phyloP scores from a whole-genome alignment of 2,329 filamentous ascomycete species.

The Botrytis tulipae region DNA sequence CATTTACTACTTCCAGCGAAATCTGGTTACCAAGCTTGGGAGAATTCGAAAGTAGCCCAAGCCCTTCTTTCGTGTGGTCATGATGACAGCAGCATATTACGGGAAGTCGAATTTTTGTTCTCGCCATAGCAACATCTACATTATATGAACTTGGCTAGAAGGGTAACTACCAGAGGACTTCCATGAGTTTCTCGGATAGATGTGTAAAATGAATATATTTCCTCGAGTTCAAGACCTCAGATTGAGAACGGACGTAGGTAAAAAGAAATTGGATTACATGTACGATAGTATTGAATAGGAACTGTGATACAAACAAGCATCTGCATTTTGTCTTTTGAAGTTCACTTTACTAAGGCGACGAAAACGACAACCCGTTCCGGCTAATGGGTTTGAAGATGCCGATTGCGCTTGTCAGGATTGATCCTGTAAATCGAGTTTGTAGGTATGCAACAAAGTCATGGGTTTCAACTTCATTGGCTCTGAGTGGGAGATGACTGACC shows the following conservation, averaged over 20 bases:
- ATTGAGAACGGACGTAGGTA: neutral
- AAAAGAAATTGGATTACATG: too few relatives aligned
- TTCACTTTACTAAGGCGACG: neutral
- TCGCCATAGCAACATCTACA: neutral
- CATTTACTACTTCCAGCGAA: neutral
- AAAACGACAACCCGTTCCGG: neutral
- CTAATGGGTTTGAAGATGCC: neutral
- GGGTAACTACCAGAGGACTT: fast-evolving
- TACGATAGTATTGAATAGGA: neutral
- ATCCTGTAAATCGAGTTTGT: neutral
- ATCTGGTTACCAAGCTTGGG: neutral
- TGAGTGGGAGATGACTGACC: too few relatives aligned
- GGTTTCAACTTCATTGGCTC: too few relatives aligned
- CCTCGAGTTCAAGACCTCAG: neutral
- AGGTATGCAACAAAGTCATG: neutral
- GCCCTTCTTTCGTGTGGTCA: fast-evolving
- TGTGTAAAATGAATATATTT: neutral
- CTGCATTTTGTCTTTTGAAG: neutral
- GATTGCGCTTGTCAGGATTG: neutral
- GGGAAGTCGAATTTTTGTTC: neutral
- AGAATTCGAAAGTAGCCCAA: fast-evolving
- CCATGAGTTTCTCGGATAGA: neutral
- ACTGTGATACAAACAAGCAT: neutral
- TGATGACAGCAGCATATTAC: neutral
- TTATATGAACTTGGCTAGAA: neutral